Percentiles rank a stretch among this genome's conserved stretches.
Evolutionary conservation across 2,329 filamentous ascomycete species (phyloP).

Genomic region (Dendryphion nanum): DNA sequence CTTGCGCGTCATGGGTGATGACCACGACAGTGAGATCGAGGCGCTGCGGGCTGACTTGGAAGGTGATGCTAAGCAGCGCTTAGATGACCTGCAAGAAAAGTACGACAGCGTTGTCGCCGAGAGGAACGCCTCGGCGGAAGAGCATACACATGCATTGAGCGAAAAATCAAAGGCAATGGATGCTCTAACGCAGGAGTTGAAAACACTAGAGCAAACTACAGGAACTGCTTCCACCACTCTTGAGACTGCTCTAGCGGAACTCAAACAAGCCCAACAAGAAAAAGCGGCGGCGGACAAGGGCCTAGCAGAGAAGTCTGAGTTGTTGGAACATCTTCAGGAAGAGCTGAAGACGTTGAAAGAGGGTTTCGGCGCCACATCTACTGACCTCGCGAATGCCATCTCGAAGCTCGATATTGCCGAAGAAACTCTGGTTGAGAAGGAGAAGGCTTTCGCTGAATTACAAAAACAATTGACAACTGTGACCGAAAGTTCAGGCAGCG

Average conservation of each 20-base stretch:
- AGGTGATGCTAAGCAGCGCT: slow-evolving; percentile 33
- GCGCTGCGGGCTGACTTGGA: slow-evolving; percentile 36
- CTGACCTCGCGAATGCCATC: not conserved
- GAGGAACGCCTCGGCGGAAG: slow-evolving; percentile 21
- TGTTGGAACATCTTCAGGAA: not conserved
- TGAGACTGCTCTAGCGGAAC: slow-evolving; percentile 20
- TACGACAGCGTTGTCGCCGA: slow-evolving; percentile 30
- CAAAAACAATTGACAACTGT: slow-evolving; percentile 9
- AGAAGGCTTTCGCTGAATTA: slow-evolving; percentile 7
- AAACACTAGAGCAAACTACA: slow-evolving; percentile 17
- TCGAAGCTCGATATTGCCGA: slow-evolving; percentile 13
- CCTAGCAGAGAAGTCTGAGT: not conserved
- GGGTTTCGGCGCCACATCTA: not conserved
- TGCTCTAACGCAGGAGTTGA: slow-evolving; percentile 18
- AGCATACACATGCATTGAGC: slow-evolving; percentile 20
- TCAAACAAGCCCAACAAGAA: slow-evolving; percentile 12
- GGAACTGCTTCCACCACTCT: slow-evolving; percentile 22
- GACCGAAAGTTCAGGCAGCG: slow-evolving; percentile 8
- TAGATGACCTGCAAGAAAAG: slow-evolving; percentile 31
- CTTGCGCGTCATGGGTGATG: slow-evolving; percentile 28
- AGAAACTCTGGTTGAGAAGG: slow-evolving; percentile 6
- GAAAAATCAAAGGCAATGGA: slow-evolving; percentile 21
- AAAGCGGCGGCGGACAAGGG: not conserved
- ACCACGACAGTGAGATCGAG: slow-evolving; percentile 35
- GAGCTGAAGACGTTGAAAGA: not conserved